Conservation (phyloP, 78 protist species). For the Trichosphaerium sp. region DNA sequence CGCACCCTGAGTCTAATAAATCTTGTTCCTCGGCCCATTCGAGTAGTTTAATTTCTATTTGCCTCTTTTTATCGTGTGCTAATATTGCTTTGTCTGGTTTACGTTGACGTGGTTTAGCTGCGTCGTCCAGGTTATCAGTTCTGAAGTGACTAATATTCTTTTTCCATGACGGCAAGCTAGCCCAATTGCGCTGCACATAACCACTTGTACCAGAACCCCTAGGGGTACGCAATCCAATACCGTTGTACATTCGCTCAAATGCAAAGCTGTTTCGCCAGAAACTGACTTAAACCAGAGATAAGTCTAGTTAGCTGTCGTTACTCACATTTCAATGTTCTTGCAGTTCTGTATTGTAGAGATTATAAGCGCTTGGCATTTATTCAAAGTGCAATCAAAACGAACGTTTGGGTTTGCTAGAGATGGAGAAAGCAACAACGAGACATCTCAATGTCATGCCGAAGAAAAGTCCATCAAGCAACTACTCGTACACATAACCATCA, state of each 20-base stretch:
- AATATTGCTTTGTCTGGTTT: constrained; percentile 39
- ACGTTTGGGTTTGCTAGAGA: too few relatives aligned
- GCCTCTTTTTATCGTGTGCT: constrained; percentile 48
- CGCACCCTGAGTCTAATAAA: constrained; percentile 8
- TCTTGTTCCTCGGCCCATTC: constrained; percentile 23
- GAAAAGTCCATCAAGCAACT: too few relatives aligned
- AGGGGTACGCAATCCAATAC: constrained; percentile 79
- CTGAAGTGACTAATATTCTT: background rate
- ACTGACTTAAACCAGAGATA: too few relatives aligned
- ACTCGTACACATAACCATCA: too few relatives aligned
- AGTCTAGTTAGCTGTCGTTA: too few relatives aligned
- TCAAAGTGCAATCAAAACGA: too few relatives aligned
- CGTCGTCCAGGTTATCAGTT: background rate
- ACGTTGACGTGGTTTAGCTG: background rate
- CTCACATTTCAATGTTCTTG: too few relatives aligned
- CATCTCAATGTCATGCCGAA: too few relatives aligned
- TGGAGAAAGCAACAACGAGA: too few relatives aligned
- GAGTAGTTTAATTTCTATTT: constrained; percentile 28
- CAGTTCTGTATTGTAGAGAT: too few relatives aligned
- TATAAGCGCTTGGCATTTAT: too few relatives aligned
- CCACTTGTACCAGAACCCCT: constrained; percentile 90
- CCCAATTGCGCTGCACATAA: constrained; percentile 66
- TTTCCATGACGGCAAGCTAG: constrained; percentile 8
- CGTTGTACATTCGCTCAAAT: constrained; percentile 90
- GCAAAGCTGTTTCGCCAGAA: too few relatives aligned